These are phyloP conservation scores for Acer yangbiense DNA, from an alignment of 345 rosid species.

Conservation along the genomic window DNA sequence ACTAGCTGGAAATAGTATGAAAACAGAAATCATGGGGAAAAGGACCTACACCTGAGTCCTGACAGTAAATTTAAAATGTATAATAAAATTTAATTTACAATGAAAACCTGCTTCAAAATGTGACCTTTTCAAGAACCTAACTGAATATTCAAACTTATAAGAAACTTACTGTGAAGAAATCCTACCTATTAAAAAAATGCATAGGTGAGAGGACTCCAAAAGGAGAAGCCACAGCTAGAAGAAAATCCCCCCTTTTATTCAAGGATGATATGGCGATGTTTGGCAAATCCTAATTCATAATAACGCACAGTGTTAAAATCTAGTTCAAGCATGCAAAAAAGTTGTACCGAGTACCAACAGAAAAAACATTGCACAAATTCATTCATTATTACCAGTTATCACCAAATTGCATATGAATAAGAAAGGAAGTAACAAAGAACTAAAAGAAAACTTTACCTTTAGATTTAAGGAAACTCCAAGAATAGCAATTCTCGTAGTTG, in stretches of 20 bases:
- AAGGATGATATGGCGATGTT: constrained; percentile 39
- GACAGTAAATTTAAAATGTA: constrained; percentile 1
- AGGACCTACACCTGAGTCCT: background rate
- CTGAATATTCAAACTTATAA: constrained; percentile 20
- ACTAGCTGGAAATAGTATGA: constrained; percentile 2
- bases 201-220: constrained; percentile 86
- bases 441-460: constrained; percentile 42
- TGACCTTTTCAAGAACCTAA: background rate
- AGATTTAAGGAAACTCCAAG: constrained; percentile 59
- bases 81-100: background rate
- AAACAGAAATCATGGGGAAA: background rate
- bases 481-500: constrained; percentile 75
- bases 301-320: constrained; percentile 17
- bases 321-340: constrained; percentile 11
- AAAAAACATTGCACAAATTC: background rate
- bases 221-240: constrained; percentile 90
- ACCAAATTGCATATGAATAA: background rate
- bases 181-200: constrained; percentile 90
- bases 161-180: constrained; percentile 17
- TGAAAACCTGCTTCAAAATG: background rate
- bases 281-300: constrained; percentile 57
- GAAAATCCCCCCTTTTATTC: constrained; percentile 61
- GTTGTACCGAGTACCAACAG: background rate
- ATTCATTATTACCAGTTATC: constrained; percentile 4
- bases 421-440: constrained; percentile 12